phyloP scores from a whole-genome alignment of 2,329 filamentous ascomycete species.

The Alternaria rosae region DNA sequence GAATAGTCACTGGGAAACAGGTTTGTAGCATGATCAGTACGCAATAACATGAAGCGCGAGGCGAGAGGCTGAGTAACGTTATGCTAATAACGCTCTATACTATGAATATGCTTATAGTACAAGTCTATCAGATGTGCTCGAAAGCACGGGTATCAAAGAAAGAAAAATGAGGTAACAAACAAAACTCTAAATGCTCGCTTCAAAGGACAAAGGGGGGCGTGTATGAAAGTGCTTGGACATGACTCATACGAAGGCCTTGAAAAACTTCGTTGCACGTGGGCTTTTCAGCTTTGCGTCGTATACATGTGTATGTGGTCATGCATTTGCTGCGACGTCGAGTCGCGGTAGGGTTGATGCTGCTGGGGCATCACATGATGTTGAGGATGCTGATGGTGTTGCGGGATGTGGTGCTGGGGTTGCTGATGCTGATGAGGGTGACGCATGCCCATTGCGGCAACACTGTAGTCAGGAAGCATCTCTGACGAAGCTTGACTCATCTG shows the following conservation, averaged over 20 bases:
- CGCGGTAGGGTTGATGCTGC: constrained; percentile 26
- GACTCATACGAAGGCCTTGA: constrained; percentile 5
- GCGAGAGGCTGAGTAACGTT: background rate
- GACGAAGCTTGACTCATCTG: constrained; percentile 28
- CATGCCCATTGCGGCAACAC: constrained; percentile 28
- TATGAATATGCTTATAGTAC: constrained; percentile 19
- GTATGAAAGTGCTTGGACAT: constrained; percentile 1
- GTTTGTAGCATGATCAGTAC: background rate
- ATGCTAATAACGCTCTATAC: background rate
- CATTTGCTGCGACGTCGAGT: constrained; percentile 27
- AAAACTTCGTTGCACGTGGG: constrained; percentile 4
- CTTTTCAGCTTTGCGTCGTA: constrained; percentile 26
- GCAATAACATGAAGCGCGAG: background rate
- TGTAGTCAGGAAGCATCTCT: constrained; percentile 35
- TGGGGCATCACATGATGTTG: constrained; percentile 36
- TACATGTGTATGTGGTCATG: constrained; percentile 36
- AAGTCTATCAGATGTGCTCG: constrained; percentile 23
- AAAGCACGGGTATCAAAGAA: constrained; percentile 29
- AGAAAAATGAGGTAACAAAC: constrained; percentile 9
- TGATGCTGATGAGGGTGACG: constrained; percentile 27
- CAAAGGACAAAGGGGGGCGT: constrained; percentile 5
- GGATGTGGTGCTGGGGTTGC: constrained; percentile 24
- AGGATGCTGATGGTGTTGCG: constrained; percentile 24
- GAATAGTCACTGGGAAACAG: no score
- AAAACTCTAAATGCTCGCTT: constrained; percentile 27